Percentiles rank a stretch among this genome's conserved stretches.
Conservation (phyloP, 768 basidiomycete species). For the Flagelloscypha sp. region DNA sequence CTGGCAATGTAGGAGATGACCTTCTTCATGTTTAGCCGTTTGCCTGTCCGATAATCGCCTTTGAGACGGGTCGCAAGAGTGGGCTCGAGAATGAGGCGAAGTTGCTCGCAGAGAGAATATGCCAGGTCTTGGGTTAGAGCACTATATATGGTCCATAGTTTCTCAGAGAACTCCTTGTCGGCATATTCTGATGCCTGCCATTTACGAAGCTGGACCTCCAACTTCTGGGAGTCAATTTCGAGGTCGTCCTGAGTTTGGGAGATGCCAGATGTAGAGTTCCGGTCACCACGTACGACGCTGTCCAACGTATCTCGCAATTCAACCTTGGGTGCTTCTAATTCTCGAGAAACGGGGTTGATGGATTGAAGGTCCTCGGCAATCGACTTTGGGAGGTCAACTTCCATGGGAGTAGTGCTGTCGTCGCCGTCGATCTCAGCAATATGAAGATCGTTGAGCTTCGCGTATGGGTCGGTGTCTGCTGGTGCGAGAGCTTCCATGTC, state of each 20-base stretch:
- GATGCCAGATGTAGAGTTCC: too few species aligned
- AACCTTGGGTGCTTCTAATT: too few species aligned
- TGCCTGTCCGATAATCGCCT: conserved; percentile 96
- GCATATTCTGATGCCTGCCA: conserved; percentile 60
- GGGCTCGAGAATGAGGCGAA: conserved; percentile 92
- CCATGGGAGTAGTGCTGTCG: conserved; percentile 36
- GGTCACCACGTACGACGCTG: too few species aligned
- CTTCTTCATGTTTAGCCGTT: conserved; percentile 97
- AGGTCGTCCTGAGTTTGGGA: conserved; percentile 25
- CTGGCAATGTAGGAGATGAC: conserved; percentile 96
- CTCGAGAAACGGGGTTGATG: too few species aligned
- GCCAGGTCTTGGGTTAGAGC: conserved; percentile 87
- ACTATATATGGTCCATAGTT: conserved; percentile 89
- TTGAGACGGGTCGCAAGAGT: conserved; percentile 88
- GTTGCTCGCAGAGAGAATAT: conserved; percentile 88
- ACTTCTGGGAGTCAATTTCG: conserved; percentile 18
- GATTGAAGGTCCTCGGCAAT: too few species aligned
- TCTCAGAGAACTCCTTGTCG: conserved; percentile 46
- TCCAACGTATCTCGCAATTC: too few species aligned
- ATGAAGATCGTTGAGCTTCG: conserved; percentile 74
- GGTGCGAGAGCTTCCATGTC: conserved; percentile 88
- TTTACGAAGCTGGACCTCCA: conserved; percentile 44
- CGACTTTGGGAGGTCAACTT: conserved; percentile 32
- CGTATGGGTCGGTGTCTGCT: conserved; percentile 74
- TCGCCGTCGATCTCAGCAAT: conserved; percentile 45